Evolutionary conservation across 2,329 filamentous ascomycete genomes (phyloP).

Genomic region (Stylonectria norvegica): DNA sequence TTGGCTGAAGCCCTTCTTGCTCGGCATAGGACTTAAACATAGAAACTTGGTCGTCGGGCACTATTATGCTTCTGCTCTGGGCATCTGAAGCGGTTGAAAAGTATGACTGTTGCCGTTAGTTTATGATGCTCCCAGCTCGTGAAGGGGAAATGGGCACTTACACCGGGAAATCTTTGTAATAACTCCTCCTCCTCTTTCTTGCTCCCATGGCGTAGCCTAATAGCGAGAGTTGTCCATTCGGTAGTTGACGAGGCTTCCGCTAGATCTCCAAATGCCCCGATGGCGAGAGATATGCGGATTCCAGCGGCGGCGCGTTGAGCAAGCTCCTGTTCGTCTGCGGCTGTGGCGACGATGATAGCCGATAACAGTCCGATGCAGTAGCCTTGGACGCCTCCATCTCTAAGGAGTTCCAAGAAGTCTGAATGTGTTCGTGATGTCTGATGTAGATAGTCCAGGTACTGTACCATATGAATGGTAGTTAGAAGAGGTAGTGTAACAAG

Average conservation of each 20-base stretch:
- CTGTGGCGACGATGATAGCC: conserved; percentile 11
- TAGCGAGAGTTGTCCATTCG: conserved; percentile 10
- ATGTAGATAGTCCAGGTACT: conserved; percentile 13
- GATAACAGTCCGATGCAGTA: conserved; percentile 17
- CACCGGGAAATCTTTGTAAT: conserved; percentile 4
- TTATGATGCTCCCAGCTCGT: not conserved
- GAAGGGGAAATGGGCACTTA: not conserved
- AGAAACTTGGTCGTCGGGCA: conserved; percentile 8
- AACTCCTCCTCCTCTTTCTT: conserved; percentile 5
- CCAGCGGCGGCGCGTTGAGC: conserved; percentile 7
- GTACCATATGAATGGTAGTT: conserved; percentile 12
- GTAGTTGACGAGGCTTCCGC: conserved; percentile 4
- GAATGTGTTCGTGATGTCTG: conserved; percentile 6
- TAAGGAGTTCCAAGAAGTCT: conserved; percentile 5
- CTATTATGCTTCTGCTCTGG: conserved; percentile 12
- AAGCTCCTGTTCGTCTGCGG: conserved; percentile 11
- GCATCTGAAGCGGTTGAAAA: conserved; percentile 15
- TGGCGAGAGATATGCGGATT: conserved; percentile 11
- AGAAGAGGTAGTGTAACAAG: conserved; percentile 13
- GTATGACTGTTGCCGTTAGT: conserved; percentile 7
- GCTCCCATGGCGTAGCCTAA: conserved; percentile 3
- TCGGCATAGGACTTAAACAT: conserved; percentile 9
- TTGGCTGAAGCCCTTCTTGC: conserved; percentile 10
- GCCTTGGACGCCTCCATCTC: conserved; percentile 16
- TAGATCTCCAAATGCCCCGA: conserved; percentile 15